Conservation (phyloP, 2,329 filamentous ascomycete genomes). For the Colletotrichum salicis region DNA sequence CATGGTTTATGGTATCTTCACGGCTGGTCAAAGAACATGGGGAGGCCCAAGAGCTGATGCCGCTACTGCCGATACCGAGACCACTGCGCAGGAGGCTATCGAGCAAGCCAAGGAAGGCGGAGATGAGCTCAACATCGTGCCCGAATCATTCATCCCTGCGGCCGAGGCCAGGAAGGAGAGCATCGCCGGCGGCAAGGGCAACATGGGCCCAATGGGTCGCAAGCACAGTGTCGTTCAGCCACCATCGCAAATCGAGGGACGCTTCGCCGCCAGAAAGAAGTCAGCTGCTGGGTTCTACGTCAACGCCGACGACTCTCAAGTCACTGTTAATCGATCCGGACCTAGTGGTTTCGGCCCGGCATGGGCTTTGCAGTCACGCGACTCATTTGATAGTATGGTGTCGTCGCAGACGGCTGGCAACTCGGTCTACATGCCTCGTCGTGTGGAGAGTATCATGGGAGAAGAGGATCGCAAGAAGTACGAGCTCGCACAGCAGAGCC, state of each 20-base stretch:
- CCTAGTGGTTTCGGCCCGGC: slow-evolving; percentile 29
- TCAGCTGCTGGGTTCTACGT: slow-evolving; percentile 76
- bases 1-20: slow-evolving; percentile 97
- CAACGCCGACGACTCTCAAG: slow-evolving; percentile 69
- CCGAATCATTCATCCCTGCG: slow-evolving; percentile 81
- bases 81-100: slow-evolving; percentile 84
- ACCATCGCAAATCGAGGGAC: slow-evolving; percentile 78
- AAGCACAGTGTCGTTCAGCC: slow-evolving; percentile 74
- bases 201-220: slow-evolving; percentile 53
- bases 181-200: slow-evolving; percentile 43
- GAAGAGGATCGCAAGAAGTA: slow-evolving; percentile 82
- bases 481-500: slow-evolving; percentile 71
- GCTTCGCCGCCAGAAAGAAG: slow-evolving; percentile 78
- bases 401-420: slow-evolving; percentile 67
- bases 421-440: slow-evolving; percentile 73
- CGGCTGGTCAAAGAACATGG: slow-evolving; percentile 94
- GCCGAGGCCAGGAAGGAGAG: slow-evolving; percentile 59
- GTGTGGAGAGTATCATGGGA: slow-evolving; percentile 81
- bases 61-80: slow-evolving; percentile 78
- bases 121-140: slow-evolving; percentile 89
- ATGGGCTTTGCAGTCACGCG: slow-evolving; percentile 55
- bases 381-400: slow-evolving; percentile 74
- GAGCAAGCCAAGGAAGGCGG: slow-evolving; percentile 81
- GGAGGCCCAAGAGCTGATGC: slow-evolving; percentile 93
- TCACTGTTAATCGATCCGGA: slow-evolving; percentile 19